These are phyloP conservation scores for Coniosporium apollinis DNA, from an alignment of 495 filamentous ascomycete species.

Conservation along the genomic window DNA sequence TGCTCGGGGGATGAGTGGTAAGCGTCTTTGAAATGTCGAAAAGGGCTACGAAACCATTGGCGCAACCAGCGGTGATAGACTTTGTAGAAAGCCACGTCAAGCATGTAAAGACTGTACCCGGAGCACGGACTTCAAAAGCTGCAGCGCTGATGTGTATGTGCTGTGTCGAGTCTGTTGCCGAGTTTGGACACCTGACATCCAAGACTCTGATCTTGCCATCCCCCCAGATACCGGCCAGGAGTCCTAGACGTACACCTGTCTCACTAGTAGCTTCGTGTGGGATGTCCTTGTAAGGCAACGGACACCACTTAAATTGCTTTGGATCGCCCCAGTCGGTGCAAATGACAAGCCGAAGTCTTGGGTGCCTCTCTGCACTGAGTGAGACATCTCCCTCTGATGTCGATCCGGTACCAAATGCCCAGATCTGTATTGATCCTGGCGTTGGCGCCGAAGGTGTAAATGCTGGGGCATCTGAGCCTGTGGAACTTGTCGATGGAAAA, in stretches of 20 bases:
- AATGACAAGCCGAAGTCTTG: slow-evolving; percentile 31
- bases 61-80: slow-evolving; percentile 42
- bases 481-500: slow-evolving; percentile 9
- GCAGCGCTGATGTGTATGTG: slow-evolving; percentile 32
- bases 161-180: slow-evolving; percentile 10
- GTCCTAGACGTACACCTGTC: slow-evolving; percentile 30
- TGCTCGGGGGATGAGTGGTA: slow-evolving; percentile 6
- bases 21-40: slow-evolving; percentile 39
- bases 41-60: slow-evolving; percentile 43
- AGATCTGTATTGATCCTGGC: slow-evolving; percentile 40
- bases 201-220: slow-evolving; percentile 47
- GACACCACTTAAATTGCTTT: slow-evolving; percentile 43
- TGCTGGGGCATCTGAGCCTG: slow-evolving; percentile 25
- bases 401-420: slow-evolving; percentile 36
- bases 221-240: slow-evolving; percentile 44
- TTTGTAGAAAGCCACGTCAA: slow-evolving; percentile 45
- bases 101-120: slow-evolving; percentile 37
- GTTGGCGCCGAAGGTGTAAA: slow-evolving; percentile 31
- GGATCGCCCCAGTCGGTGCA: slow-evolving; percentile 49
- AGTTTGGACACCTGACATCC: slow-evolving; percentile 27
- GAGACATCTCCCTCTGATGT: too few species aligned
- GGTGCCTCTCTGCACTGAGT: too few species aligned
- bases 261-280: slow-evolving; percentile 21
- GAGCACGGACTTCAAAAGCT: slow-evolving; percentile 34
- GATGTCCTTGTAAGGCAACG: slow-evolving; percentile 24